Evolutionary conservation across 768 basidiomycete species (phyloP).

Genomic region (Phlebiopsis gigantea): DNA sequence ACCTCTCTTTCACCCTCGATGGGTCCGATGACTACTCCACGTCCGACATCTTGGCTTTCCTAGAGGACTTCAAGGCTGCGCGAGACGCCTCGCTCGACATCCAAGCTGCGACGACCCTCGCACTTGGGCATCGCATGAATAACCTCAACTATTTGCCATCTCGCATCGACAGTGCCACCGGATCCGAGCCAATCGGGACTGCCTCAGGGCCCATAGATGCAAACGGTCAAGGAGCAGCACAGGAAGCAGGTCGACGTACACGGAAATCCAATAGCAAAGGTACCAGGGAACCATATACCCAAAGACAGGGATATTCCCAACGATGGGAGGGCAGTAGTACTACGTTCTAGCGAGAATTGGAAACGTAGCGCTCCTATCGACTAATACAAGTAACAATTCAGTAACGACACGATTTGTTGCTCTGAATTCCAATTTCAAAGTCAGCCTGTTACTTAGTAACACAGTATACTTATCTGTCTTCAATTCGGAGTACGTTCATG

Average conservation of each 20-base stretch:
- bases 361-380: not conserved
- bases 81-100: not conserved
- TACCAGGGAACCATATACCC: not conserved
- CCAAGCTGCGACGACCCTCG: not conserved
- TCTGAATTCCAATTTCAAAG: not conserved
- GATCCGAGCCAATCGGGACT: not conserved
- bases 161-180: not conserved
- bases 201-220: not conserved
- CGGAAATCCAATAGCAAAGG: not conserved
- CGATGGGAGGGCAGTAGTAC: not conserved
- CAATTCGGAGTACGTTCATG: not conserved
- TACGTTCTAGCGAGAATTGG: not conserved
- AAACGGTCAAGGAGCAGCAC: not conserved
- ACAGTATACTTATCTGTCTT: not conserved
- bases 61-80: not conserved
- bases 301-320: not conserved
- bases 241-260: not conserved
- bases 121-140: not conserved
- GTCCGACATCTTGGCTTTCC: not conserved
- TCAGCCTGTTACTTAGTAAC: not conserved
- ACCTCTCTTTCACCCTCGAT: not conserved
- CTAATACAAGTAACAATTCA: not conserved
- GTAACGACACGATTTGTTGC: not conserved
- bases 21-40: not conserved
- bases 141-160: not conserved